phyloP scores from a whole-genome alignment of 352 stramenopile genomes.

The Pythium phragmitis region DNA sequence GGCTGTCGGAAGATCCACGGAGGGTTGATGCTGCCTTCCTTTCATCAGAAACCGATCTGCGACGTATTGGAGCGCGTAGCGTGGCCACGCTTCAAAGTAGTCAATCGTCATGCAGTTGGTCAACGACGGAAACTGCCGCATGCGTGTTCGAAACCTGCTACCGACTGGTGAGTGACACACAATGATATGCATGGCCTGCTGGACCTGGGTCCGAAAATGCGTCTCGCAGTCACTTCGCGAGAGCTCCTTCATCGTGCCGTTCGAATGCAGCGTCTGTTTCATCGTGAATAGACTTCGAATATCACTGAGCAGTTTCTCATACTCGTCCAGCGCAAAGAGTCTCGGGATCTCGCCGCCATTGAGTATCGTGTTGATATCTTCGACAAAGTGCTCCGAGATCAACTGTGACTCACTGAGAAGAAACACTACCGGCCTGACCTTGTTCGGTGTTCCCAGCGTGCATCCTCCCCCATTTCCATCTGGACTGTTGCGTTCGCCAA shows the following conservation, averaged over 20 bases:
- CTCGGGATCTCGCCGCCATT: conserved; percentile 86
- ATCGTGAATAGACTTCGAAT: conserved; percentile 41
- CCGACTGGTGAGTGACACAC: conserved; percentile 87
- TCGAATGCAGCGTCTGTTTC: conserved; percentile 7
- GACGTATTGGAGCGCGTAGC: conserved; percentile 81
- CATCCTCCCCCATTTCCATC: background rate
- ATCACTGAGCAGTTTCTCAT: conserved; percentile 74
- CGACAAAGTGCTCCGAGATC: conserved; percentile 80
- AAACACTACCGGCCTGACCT: conserved; percentile 51
- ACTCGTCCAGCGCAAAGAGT: conserved; percentile 83
- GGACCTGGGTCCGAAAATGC: conserved; percentile 79
- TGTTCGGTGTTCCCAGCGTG: background rate
- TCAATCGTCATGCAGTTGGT: conserved; percentile 94
- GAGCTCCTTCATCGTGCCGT: conserved; percentile 21
- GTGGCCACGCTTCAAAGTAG: conserved; percentile 93
- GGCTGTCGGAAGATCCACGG: conserved; percentile 17
- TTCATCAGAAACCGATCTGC: conserved; percentile 50
- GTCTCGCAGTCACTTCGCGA: conserved; percentile 71
- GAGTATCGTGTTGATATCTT: conserved; percentile 89
- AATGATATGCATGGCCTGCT: conserved; percentile 89
- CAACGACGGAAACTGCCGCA: conserved; percentile 91
- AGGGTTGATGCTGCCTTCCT: too few species aligned
- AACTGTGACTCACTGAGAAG: conserved; percentile 85
- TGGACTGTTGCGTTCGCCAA: conserved; percentile 28
- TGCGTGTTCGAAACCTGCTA: conserved; percentile 75